Evolutionary conservation across 768 basidiomycete genomes (phyloP), one percentile per base, ranked within the genome.

Genomic region (Suillus paluster): DNA sequence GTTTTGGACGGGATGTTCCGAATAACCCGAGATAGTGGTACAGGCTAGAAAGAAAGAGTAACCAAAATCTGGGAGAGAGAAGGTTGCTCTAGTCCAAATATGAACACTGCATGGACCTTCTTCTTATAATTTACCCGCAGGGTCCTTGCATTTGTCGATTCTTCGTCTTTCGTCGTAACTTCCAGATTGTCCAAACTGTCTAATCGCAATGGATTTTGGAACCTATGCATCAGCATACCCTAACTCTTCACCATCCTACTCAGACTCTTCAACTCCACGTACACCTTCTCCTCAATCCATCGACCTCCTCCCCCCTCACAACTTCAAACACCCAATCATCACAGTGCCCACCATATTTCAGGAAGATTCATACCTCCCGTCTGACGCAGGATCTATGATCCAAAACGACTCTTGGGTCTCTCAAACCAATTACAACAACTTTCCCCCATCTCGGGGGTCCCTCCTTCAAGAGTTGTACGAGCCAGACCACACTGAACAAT

Each of bases 391-490:
- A 30, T 61, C 67, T 38, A 72, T 74, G 72, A 75, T 74, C 69
- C 74, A 75, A 71, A 67, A 77, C 63, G 80, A 84, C 67, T 72
- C 74, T 60, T 73, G 72, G 78, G 76, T 65, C 72, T 70, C 62
- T 71, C 81, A 64, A 67, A 59, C 70, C 44, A 78, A 81, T 67
- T 73, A 71, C 42, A 64, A 70, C 41, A 66, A 66, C 39, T 73
- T 58, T 30, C 68, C 70, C 44, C 69, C 69, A 19, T 79, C 80
- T 2, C 77, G 82, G 30, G 82, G 78, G 65, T 87, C 88, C 0
- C 82, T 91, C 39, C 83, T 92, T 45, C 83, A 85, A 61, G 90
- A 92, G 74, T 82, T 92, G 59, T 91, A 91, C 75, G 87, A 91
- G 59, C 77, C 79, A 55, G 83, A 88, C 66, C 66, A 80, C 48